These are phyloP conservation scores for Xenoacremonium recifei DNA, from an alignment of 2,329 filamentous ascomycete species.

Conservation along the genomic window DNA sequence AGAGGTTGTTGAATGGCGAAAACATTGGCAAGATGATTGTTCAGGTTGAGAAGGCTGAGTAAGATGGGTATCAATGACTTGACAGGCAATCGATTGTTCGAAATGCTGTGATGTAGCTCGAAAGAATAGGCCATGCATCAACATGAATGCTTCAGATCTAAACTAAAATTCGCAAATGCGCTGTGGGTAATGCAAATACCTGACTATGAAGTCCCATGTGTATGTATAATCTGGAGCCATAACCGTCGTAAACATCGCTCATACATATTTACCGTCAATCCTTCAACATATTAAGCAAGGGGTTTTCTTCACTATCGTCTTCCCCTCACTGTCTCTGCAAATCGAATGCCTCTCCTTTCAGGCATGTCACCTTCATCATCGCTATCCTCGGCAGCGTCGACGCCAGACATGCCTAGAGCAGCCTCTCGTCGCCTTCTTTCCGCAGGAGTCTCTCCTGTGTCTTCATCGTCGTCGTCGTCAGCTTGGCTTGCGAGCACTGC, in stretches of 20 bases:
- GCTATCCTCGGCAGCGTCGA: constrained; percentile 40
- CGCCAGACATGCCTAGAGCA: constrained; percentile 61
- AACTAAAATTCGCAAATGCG: too few species aligned
- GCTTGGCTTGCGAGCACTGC: constrained; percentile 46
- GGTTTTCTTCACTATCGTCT: too few species aligned
- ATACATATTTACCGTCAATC: too few species aligned
- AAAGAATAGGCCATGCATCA: too few species aligned
- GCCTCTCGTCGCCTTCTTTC: constrained; percentile 73
- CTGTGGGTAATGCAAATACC: too few species aligned
- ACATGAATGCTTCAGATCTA: too few species aligned
- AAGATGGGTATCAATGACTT: neutral
- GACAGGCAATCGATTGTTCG: too few species aligned
- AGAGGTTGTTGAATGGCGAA: constrained; percentile 61
- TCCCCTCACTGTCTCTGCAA: constrained; percentile 47
- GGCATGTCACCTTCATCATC: constrained; percentile 56
- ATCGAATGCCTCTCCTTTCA: constrained; percentile 56
- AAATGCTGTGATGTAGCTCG: too few species aligned
- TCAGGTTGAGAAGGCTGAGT: neutral
- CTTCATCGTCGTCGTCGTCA: constrained; percentile 41
- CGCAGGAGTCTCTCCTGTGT: constrained; percentile 66
- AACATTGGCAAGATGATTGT: constrained; percentile 64
- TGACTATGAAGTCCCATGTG: too few species aligned
- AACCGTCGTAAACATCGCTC: too few species aligned
- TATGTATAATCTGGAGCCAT: too few species aligned
- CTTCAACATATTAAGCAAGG: too few species aligned